These are phyloP conservation scores for Fusarium nisikadoi DNA, from an alignment of 2,329 filamentous ascomycete genomes.

Conservation along the genomic window DNA sequence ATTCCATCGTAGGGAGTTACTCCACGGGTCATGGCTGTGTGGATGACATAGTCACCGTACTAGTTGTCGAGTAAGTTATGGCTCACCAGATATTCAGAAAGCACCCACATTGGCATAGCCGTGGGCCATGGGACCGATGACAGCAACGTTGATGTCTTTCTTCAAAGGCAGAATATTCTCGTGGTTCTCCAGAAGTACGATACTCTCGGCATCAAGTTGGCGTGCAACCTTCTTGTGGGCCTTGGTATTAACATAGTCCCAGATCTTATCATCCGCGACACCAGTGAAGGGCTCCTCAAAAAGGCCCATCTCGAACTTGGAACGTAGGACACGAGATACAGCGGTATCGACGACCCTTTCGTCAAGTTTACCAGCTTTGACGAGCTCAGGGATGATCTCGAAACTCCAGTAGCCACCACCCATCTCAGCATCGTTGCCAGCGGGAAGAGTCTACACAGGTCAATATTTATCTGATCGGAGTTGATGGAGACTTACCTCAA, in stretches of 20 bases:
- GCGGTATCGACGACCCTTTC: slow-evolving; percentile 71
- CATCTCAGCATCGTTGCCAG: slow-evolving; percentile 81
- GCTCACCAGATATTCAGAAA: too few relatives aligned
- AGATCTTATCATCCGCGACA: slow-evolving; percentile 64
- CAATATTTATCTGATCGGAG: neutral
- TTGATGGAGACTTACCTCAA: slow-evolving; percentile 54
- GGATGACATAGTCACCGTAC: slow-evolving; percentile 80
- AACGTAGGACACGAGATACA: slow-evolving; percentile 71
- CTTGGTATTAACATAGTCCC: slow-evolving; percentile 69
- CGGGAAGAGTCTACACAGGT: slow-evolving; percentile 63
- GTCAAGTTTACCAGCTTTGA: slow-evolving; percentile 69
- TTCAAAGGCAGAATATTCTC: slow-evolving; percentile 63
- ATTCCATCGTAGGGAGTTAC: slow-evolving; percentile 78
- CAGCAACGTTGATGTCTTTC: slow-evolving; percentile 74
- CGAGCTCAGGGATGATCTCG: slow-evolving; percentile 71
- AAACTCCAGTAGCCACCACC: slow-evolving; percentile 79
- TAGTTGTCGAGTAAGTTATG: slow-evolving; percentile 20
- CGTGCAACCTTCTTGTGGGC: slow-evolving; percentile 68
- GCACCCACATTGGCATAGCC: slow-evolving; percentile 73
- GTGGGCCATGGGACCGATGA: slow-evolving; percentile 80
- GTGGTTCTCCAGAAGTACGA: slow-evolving; percentile 70
- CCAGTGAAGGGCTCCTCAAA: slow-evolving; percentile 76
- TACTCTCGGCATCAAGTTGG: slow-evolving; percentile 72
- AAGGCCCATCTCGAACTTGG: slow-evolving; percentile 76
- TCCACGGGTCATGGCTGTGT: slow-evolving; percentile 70